Base-by-base conservation (phyloP, 257 asterid species). In the Eucommia ulmoides region DNA sequence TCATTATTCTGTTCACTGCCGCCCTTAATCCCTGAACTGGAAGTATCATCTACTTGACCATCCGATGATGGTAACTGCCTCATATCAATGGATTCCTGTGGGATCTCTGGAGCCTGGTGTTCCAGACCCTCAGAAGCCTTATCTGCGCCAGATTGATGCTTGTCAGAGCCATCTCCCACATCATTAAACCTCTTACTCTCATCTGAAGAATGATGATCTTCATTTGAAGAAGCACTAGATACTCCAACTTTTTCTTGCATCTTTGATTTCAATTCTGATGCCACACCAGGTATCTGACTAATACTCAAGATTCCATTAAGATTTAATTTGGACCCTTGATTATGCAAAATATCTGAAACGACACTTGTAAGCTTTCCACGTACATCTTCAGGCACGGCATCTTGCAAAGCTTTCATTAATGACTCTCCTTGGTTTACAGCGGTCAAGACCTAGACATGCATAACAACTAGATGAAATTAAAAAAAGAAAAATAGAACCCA, bases 301-400 rank as follows among this genome's bases (percentile, higher is more conserved):
- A 69, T 55, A 48, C 53, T 65, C 45, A 61, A 51, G 50, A 85
- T 67, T 61, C 65, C 72, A 50, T 67, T 71, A 50, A 80, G 29
- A 58, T 80, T 85, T 52, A 80, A 42, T 70, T 83, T 67, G 53
- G 91, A 64, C 18, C 70, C 72, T 41, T 55, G 79, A 56, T 57
- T 74, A 54, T 74, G 78, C 68, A 89, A 53, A 62, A 86, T 78
- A 45, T 74, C 84, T 50, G 93, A 74, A 50, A 83, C 87, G 54
- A 87, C 72, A 60, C 65, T 58, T 23, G 92, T 86, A 59, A 91
- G 84, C 68, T 83, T 80, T 65, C 58, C 98, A 23, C 95, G 85
- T 65, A 85, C 95, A 67, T 78, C 94, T 62, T 81, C 96, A 41
- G 98, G 98, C 52, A 91, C 96, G 54, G 96, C 95, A 77, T 72